A percentile compares a stretch with the other conserved stretches of the same genome.
These are phyloP conservation scores for Ophiocordyceps camponoti-saundersi DNA, from an alignment of 2,329 filamentous ascomycete species.

Conservation along the genomic window DNA sequence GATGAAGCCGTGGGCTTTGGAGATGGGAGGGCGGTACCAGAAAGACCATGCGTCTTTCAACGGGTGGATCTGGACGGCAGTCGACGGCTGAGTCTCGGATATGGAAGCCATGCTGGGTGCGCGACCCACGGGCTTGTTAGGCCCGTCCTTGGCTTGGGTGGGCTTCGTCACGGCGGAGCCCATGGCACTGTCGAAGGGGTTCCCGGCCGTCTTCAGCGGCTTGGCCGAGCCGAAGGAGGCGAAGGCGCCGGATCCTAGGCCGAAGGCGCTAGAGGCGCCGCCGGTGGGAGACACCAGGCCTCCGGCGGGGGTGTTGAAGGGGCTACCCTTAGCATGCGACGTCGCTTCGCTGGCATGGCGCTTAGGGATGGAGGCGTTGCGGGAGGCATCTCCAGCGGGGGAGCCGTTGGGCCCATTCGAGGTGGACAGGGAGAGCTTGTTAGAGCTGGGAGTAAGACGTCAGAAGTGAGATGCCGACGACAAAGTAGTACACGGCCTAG, in stretches of 20 bases:
- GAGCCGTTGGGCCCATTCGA: constrained; percentile 34
- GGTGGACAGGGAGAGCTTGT: constrained; percentile 83
- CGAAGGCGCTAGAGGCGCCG: constrained; percentile 75
- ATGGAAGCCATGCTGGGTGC: constrained; percentile 25
- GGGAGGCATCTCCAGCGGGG: constrained; percentile 36
- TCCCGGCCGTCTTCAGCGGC: constrained; percentile 71
- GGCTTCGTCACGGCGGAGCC: constrained; percentile 21
- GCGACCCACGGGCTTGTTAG: constrained; percentile 11
- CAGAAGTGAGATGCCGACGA: constrained; percentile 3
- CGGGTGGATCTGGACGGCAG: constrained; percentile 27
- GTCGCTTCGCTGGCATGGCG: constrained; percentile 55
- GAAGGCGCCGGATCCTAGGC: constrained; percentile 86
- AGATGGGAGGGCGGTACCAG: constrained; percentile 93
- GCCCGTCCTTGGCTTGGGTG: constrained; percentile 12
- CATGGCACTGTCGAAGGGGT: constrained; percentile 62
- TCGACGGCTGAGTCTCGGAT: constrained; percentile 19
- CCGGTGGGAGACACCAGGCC: constrained; percentile 23
- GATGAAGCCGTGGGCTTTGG: constrained; percentile 71
- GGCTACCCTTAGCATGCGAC: constrained; percentile 61
- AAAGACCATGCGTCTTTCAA: constrained; percentile 86
- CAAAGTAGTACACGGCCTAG: not conserved
- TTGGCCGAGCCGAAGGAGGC: constrained; percentile 72
- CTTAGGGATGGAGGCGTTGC: constrained; percentile 49
- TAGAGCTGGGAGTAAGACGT: constrained; percentile 38
- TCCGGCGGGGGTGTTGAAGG: constrained; percentile 60